These are phyloP conservation scores for Conticribra guillardii DNA, from an alignment of 108 stramenopile genomes.

Conservation along the genomic window DNA sequence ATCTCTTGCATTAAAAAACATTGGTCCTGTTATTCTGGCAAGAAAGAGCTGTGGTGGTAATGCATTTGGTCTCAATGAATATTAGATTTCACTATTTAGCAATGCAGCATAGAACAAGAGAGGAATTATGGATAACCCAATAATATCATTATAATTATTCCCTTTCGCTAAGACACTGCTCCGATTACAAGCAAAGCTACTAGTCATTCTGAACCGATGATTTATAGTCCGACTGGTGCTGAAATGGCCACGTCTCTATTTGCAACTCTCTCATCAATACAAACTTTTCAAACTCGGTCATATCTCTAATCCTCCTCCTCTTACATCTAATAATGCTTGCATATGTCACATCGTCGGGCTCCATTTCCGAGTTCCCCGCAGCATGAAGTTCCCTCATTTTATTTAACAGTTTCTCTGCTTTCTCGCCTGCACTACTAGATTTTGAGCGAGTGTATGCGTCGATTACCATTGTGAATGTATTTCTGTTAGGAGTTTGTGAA, in stretches of 20 bases:
- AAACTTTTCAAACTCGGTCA: slow-evolving; percentile 30
- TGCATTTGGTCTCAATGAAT: no score
- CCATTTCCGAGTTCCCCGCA: slow-evolving; percentile 38
- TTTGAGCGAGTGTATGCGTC: slow-evolving; percentile 46
- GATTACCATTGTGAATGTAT: slow-evolving; percentile 67
- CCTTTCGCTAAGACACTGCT: no score
- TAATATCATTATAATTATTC: no score
- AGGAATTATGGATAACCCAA: no score
- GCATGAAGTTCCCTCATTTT: slow-evolving; percentile 53
- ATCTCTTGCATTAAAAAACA: no score
- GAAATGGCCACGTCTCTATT: slow-evolving; percentile 42
- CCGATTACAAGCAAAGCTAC: no score
- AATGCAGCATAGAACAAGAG: no score
- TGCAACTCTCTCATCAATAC: slow-evolving; percentile 35
- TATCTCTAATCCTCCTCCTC: slow-evolving; percentile 2
- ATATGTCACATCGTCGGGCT: slow-evolving; percentile 41
- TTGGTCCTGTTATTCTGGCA: no score
- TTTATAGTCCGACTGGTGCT: no score
- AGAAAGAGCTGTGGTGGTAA: no score
- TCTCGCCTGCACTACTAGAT: slow-evolving; percentile 16
- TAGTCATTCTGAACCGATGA: no score
- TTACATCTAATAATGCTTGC: slow-evolving; percentile 39
- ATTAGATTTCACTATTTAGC: no score
- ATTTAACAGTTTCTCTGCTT: slow-evolving; percentile 39
- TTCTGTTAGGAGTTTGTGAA: slow-evolving; percentile 31